Evolutionary conservation across 2,329 filamentous ascomycete species (phyloP).

Genomic region (Fusarium chlamydosporum): DNA sequence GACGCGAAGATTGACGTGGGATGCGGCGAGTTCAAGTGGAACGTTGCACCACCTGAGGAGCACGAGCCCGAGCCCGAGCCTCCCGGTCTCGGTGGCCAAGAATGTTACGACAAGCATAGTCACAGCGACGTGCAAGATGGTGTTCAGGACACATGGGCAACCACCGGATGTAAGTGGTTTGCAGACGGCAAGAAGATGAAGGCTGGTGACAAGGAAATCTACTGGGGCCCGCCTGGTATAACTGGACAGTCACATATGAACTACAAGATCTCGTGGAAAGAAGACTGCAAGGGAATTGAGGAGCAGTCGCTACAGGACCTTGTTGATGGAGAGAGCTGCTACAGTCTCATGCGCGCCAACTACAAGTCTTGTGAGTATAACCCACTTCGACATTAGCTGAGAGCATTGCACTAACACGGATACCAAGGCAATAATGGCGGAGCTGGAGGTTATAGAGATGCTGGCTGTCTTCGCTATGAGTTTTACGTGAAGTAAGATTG

Average conservation of each 20-base stretch:
- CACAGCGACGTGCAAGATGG: not conserved
- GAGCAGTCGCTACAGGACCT: not conserved
- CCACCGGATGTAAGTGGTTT: not conserved
- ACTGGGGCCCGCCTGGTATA: not conserved
- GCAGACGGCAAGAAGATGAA: not conserved
- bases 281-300: not conserved
- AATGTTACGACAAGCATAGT: not conserved
- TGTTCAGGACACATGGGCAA: not conserved
- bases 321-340: not conserved
- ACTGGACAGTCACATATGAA: not conserved
- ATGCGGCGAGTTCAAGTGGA: slow-evolving; percentile 20
- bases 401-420: not conserved
- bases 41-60: slow-evolving; percentile 1
- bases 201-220: not conserved
- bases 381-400: not conserved
- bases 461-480: slow-evolving; percentile 9
- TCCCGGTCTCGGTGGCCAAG: not conserved
- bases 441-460: slow-evolving; percentile 11
- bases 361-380: not conserved
- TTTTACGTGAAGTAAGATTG: slow-evolving; percentile 4
- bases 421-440: slow-evolving; percentile 7
- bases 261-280: not conserved
- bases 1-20: slow-evolving; percentile 17
- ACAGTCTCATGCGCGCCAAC: not conserved
- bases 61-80: slow-evolving; percentile 4